These are phyloP conservation scores for Skeletonema costatum DNA, from an alignment of 108 stramenopile genomes.

Conservation along the genomic window DNA sequence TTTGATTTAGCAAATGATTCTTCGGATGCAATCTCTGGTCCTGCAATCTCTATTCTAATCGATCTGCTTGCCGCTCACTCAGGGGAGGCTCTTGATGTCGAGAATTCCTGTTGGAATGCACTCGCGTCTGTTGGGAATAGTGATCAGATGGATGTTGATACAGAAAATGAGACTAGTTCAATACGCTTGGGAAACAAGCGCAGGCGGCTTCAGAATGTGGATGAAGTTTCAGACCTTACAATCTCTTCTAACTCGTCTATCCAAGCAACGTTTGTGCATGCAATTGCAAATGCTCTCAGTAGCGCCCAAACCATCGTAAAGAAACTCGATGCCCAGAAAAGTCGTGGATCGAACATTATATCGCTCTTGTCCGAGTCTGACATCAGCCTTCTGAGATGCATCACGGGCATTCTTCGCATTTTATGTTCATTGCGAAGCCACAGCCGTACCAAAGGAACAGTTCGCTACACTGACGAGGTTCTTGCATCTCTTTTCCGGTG, in stretches of 20 bases:
- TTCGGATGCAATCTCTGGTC: constrained; percentile 15
- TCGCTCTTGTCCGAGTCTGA: constrained; percentile 24
- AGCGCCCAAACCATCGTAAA: constrained; percentile 8
- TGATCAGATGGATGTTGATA: not conserved
- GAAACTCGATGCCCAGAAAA: not conserved
- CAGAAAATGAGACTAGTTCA: not conserved
- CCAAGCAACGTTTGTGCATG: constrained; percentile 13
- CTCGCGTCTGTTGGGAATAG: constrained; percentile 1
- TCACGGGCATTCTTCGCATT: constrained; percentile 31
- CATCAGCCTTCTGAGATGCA: constrained; percentile 2
- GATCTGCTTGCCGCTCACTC: constrained; percentile 1
- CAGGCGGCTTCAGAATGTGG: constrained; percentile 13
- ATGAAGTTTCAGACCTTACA: not conserved
- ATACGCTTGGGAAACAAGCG: constrained; percentile 32
- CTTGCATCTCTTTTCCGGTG: constrained; percentile 15
- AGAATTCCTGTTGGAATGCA: constrained; percentile 13
- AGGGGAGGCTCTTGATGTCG: not conserved
- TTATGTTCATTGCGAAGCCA: constrained; percentile 15
- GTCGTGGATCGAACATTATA: constrained; percentile 7
- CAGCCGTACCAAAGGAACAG: not conserved
- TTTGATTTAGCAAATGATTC: constrained; percentile 32
- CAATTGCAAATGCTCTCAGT: constrained; percentile 15
- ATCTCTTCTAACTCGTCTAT: not conserved
- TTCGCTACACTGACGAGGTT: not conserved
- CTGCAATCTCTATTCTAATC: constrained; percentile 23